phyloP scores from a whole-genome alignment of 176 grass and related monocot species.

The Phoenix dactylifera region DNA sequence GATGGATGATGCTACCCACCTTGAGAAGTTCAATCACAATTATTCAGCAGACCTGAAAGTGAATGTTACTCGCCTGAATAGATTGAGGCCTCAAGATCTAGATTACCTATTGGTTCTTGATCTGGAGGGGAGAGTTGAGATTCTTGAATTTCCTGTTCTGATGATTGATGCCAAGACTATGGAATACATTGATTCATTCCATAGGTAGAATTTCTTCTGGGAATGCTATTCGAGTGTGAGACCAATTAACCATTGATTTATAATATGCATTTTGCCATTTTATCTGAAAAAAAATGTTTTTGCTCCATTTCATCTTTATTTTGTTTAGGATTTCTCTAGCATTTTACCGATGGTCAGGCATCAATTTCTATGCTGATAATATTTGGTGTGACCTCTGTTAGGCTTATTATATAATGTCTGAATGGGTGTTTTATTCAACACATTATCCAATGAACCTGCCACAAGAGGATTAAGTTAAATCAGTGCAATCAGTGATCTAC shows the following conservation, averaged over 20 bases:
- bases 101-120: conserved; percentile 87
- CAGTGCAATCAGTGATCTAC: neutral
- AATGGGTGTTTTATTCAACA: conserved; percentile 1
- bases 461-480: conserved; percentile 18
- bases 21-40: conserved; percentile 80
- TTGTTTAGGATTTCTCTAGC: no score
- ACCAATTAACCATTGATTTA: no score
- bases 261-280: no score
- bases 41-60: conserved; percentile 55
- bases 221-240: no score
- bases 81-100: conserved; percentile 52
- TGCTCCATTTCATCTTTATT: no score
- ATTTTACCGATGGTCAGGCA: no score
- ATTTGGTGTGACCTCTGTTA: no score
- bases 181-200: conserved; percentile 81
- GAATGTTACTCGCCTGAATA: conserved; percentile 25
- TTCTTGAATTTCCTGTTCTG: conserved; percentile 86
- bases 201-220: conserved; percentile 51
- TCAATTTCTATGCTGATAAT: no score
- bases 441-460: conserved; percentile 87
- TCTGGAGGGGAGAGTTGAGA: conserved; percentile 94
- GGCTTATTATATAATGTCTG: no score
- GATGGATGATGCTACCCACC: conserved; percentile 67
- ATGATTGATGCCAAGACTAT: conserved; percentile 73
- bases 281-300: no score